Evolutionary conservation across 768 basidiomycete species (phyloP).

Genomic region (Boletus sensibilis): DNA sequence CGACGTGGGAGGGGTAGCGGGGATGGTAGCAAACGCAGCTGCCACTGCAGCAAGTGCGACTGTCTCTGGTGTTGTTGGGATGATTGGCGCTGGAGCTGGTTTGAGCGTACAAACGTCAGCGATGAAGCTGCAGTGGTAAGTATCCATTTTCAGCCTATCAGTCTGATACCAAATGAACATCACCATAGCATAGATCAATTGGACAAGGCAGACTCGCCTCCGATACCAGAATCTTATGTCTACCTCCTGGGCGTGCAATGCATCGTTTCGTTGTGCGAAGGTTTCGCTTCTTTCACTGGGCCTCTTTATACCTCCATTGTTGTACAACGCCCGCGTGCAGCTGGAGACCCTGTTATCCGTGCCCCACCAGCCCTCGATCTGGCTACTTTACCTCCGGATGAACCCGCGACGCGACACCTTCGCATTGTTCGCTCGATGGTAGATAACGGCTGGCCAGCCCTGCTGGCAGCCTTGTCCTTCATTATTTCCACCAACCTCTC

Average conservation of each 20-base stretch:
- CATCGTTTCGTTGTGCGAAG: constrained; percentile 82
- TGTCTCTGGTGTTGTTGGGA: constrained; percentile 80
- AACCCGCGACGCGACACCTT: constrained; percentile 56
- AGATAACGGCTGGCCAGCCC: constrained; percentile 86
- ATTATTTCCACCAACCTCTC: constrained; percentile 89
- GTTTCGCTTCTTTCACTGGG: constrained; percentile 70
- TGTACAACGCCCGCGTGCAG: constrained; percentile 59
- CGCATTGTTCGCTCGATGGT: constrained; percentile 72
- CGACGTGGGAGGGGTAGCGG: constrained; percentile 69
- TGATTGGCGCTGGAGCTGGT: constrained; percentile 71
- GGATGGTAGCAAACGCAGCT: constrained; percentile 79
- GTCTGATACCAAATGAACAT: background rate
- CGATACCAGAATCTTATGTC: constrained; percentile 90
- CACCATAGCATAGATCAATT: constrained; percentile 86
- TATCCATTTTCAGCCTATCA: background rate
- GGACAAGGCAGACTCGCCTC: constrained; percentile 93
- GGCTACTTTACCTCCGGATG: constrained; percentile 50
- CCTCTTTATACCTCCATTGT: constrained; percentile 74
- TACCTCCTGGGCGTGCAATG: constrained; percentile 91
- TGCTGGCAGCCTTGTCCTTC: constrained; percentile 88
- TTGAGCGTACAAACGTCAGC: constrained; percentile 70
- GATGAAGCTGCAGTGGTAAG: constrained; percentile 91
- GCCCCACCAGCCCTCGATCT: constrained; percentile 75
- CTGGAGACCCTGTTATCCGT: constrained; percentile 63
- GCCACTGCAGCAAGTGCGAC: constrained; percentile 82